A percentile compares a stretch with the other conserved stretches of the same genome.
Evolutionary conservation across 73 alveolate species (phyloP).

Genomic region (Paramecium caudatum): DNA sequence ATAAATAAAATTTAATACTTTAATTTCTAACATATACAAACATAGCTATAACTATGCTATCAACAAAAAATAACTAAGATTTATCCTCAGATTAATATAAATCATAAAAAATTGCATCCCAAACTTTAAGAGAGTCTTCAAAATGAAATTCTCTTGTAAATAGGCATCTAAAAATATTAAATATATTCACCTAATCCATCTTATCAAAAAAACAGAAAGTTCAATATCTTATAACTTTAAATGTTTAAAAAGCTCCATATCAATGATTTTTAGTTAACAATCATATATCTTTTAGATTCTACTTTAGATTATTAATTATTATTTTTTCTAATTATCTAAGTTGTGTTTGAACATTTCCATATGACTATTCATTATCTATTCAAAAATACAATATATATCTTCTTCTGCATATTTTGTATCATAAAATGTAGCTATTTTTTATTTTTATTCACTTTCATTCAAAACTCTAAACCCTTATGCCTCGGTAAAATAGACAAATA

Average conservation of each 20-base stretch:
- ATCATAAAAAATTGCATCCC: conserved; percentile 78
- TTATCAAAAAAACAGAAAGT: conserved; percentile 46
- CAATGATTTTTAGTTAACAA: conserved; percentile 52
- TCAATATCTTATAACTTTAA: conserved; percentile 65
- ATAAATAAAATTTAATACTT: neutral
- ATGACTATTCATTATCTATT: conserved; percentile 70
- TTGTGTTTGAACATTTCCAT: conserved; percentile 69
- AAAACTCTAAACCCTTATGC: conserved; percentile 13
- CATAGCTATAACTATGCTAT: conserved; percentile 68
- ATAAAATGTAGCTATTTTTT: conserved; percentile 12
- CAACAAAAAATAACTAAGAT: conserved; percentile 38
- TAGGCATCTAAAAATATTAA: conserved; percentile 59
- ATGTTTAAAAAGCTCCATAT: conserved; percentile 54
- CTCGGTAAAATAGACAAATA: conserved; percentile 60
- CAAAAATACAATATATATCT: conserved; percentile 63
- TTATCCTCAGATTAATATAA: conserved; percentile 29
- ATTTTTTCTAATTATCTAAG: conserved; percentile 37
- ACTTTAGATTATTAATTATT: conserved; percentile 23
- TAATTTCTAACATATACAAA: conserved; percentile 69
- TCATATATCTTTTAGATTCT: conserved; percentile 64
- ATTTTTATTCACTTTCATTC: neutral
- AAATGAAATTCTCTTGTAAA: conserved; percentile 75
- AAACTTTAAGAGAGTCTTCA: conserved; percentile 70
- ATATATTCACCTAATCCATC: conserved; percentile 48
- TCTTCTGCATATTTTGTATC: conserved; percentile 74